Base-by-base conservation (phyloP, 2,329 filamentous ascomycete genomes). In the Botrytis squamosa region DNA sequence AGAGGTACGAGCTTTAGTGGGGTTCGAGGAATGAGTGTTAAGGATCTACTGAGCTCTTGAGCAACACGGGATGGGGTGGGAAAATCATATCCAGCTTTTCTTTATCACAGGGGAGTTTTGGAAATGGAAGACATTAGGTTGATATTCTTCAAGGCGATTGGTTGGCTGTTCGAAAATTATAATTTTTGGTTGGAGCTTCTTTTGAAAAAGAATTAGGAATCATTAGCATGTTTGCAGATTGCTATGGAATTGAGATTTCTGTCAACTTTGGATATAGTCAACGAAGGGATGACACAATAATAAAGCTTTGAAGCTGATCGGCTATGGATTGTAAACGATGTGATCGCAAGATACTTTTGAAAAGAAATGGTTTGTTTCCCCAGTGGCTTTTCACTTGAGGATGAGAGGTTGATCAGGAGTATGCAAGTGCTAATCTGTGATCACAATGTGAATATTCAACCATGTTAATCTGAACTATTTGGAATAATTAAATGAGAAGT, bases 1-100 rank as follows among this genome's bases (percentile, higher is more conserved):
- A 85, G 55, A 75, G 79, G 76, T 69, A 78, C 74, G 57, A 76
- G 75, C 33, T 73, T 70, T 69, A 78, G 74, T 70, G 83, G 83
- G 55, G 69, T 71, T 8, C 81, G 84, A 67, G 85, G 86, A 4
- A 87, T 88, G 84, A 88, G 86, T 80, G 87, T 88, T 8, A 84
- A 83, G 71, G 87, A 88, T 81, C 79, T 89, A 69, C 80, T 89
- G 73, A 88, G 85, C 76, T 83, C 85, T 55, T 88, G 79, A 80
- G 33, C 0, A 42, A 66, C 52, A 22, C 14, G 46, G 5, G 25
- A 68, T n/a, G 40, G 16, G 25, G 16, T 16, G 3, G 16, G 4
- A 55, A 8, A 3, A 29, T 29, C 3, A 22, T 3, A 12, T 44
- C 8, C 8, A 10, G 18, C 6, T 1, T 68, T 57, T 68, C 29